Evolutionary conservation across 148 eudicot genomes (phyloP).

Genomic region (Rhododendron ovatum): DNA sequence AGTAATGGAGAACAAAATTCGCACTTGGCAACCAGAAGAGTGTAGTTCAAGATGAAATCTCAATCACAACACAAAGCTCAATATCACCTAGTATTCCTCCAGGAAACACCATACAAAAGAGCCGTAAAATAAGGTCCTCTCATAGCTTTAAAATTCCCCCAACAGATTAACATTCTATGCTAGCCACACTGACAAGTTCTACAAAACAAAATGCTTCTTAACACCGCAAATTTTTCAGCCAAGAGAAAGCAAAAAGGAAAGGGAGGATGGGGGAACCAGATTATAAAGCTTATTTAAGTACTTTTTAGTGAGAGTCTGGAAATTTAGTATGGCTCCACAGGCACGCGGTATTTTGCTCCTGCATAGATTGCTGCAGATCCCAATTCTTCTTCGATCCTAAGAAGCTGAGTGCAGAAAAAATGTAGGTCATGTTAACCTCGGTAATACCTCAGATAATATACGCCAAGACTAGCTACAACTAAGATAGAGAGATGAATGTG

Average conservation of each 20-base stretch:
- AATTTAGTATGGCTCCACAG: slow-evolving; percentile 35
- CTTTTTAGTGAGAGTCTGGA: background rate
- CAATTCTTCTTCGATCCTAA: slow-evolving; percentile 46
- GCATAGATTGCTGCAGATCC: slow-evolving; percentile 39
- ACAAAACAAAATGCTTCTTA: background rate
- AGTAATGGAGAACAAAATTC: background rate
- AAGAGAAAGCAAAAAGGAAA: background rate
- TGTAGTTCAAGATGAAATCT: background rate
- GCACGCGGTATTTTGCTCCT: slow-evolving; percentile 33
- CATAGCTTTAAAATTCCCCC: background rate
- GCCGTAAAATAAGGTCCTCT: background rate
- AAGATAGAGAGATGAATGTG: background rate
- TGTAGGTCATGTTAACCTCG: background rate
- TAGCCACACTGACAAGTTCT: background rate
- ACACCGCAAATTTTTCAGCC: background rate
- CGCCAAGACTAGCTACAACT: background rate
- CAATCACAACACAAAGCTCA: slow-evolving; percentile 1
- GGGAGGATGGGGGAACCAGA: background rate
- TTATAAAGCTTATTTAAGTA: slow-evolving; percentile 6
- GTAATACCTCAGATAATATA: background rate
- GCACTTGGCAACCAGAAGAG: background rate
- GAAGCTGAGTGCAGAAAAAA: slow-evolving; percentile 24
- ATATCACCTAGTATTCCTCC: background rate
- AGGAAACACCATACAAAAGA: background rate
- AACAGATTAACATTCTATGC: background rate